Base-by-base conservation (phyloP, 495 filamentous ascomycete genomes). In the Hypoxylon intermedium region DNA sequence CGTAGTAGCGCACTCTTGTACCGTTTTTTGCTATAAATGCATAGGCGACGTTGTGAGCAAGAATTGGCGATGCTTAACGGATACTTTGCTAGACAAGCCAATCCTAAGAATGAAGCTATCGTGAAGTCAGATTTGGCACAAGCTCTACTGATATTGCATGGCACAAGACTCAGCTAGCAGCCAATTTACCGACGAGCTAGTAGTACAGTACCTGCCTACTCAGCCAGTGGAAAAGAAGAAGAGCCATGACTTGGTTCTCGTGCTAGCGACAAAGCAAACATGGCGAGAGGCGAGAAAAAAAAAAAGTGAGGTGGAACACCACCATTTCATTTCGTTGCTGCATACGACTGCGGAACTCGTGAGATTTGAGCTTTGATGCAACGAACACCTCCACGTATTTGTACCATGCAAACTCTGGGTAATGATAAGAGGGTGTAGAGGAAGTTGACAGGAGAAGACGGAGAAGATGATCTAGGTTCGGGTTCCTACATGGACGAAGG, bases 151-250 rank as follows among this genome's bases (percentile, higher is more conserved):
- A 43, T 53, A 56, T 31, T 40, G n/a, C 15, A 49, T 54, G 44
- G 16, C 16, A 11, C 21, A 19, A 48, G 26, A 47, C 16, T 40
- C 13, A 57, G 47, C 48, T 51, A 47, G 37, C 28, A 54, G 19
- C 24, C 36, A 64, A 65, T 65, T 65, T 59, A 65, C 61, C 61
- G 59, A 55, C 26, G 20, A 23, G 42, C 40, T 45, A 49, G 61
- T 65, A 58, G 12, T 5, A n/a, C 11, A 30, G 26, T n/a, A n/a
- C n/a, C n/a, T n/a, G n/a, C n/a, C 52, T 18, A 44, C 46, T 31
- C 53, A 36, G 42, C 40, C 49, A 53, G 61, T 51, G 40, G 12
- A 28, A 58, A 45, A 58, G 30, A 18, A 45, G 15, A 42, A 58
- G 41, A 58, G 30, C 18, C 43, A 18, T n/a, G n/a, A 49, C 48